Base-by-base conservation (phyloP, 306 rosid species). In the Castanopsis chinensis region DNA sequence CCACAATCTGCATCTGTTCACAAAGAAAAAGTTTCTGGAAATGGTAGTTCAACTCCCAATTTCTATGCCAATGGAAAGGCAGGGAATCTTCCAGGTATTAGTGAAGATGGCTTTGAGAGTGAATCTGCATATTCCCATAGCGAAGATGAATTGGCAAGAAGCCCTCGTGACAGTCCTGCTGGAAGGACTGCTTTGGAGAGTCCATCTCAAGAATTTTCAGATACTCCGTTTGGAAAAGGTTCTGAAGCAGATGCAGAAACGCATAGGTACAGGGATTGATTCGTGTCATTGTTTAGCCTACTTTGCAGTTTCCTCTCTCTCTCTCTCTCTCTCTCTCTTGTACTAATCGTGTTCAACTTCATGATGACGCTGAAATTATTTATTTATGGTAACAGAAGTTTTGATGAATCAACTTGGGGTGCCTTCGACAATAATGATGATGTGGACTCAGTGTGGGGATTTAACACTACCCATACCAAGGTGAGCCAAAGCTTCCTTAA, bases 321-420 rank as follows among this genome's bases (percentile, higher is more conserved):
- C 41, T 27, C 57, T 55, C 54, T 69, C 58, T 49, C 10, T 65
- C 51, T 49, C 11, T 67, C 51, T 49, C 53, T 49, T 0, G 5
- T 49, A 12, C 49, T 81, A 71, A 35, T 6, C 65, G 60, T 81
- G 53, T 77, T 70, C 32, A 61, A 71, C 76, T 25, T 75, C n/a
- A 58, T 86, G 69, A 60, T 86, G 67, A 75, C 18, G 74, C 60
- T 83, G 74, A 76, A 77, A 68, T 57, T 30, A 61, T 75, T 82
- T 80, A 73, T 79, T 71, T 79, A 28, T 69, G 84, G 37, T 70
- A 65, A 20, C 97, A 92, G 95, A 82, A 81, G 90, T 81, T 94
- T 92, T 80, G 97, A 92, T 81, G 97, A 94, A 65, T 86, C 97
- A 2, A 77, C 95, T 56, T 94, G 97, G 99, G 93, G 98, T 71